These are phyloP conservation scores for Daldinia vernicosa DNA, from an alignment of 495 filamentous ascomycete genomes.

Conservation along the genomic window DNA sequence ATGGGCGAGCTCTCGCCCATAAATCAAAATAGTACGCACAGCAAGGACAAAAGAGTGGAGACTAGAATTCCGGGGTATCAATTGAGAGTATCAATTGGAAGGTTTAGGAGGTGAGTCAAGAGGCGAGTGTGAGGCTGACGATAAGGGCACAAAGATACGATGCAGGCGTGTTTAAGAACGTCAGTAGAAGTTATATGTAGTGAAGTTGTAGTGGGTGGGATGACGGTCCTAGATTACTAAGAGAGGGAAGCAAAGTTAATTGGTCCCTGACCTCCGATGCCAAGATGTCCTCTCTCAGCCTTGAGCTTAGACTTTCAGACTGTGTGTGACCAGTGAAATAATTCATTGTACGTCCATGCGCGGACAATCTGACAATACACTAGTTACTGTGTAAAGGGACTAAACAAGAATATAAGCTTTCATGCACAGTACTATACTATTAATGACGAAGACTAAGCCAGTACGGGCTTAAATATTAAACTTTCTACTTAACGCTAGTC, in stretches of 20 bases:
- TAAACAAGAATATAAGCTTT: neutral
- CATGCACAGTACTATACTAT: neutral
- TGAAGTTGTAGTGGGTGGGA: conserved; percentile 47
- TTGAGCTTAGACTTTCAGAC: conserved; percentile 3
- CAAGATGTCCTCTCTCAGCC: conserved; percentile 33
- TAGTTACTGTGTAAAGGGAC: too few species aligned
- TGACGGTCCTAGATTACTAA: conserved; percentile 43
- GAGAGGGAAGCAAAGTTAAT: conserved; percentile 11
- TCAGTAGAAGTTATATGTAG: conserved; percentile 21
- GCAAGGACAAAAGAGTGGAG: neutral
- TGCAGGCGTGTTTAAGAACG: conserved; percentile 21
- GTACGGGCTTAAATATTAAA: neutral
- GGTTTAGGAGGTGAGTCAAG: conserved; percentile 9
- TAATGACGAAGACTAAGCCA: neutral
- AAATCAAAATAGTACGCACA: conserved; percentile 22
- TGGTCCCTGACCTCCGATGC: conserved; percentile 18
- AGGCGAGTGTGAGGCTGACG: conserved; percentile 31
- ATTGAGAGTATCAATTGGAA: conserved; percentile 41
- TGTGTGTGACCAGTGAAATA: neutral
- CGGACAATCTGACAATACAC: too few species aligned
- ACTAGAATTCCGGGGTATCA: conserved; percentile 19
- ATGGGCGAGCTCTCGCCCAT: conserved; percentile 41
- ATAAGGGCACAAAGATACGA: conserved; percentile 32
- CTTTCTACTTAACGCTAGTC: neutral
- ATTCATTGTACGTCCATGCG: neutral